Base-by-base conservation (phyloP, 306 rosid species). In the Arachis stenosperma region DNA sequence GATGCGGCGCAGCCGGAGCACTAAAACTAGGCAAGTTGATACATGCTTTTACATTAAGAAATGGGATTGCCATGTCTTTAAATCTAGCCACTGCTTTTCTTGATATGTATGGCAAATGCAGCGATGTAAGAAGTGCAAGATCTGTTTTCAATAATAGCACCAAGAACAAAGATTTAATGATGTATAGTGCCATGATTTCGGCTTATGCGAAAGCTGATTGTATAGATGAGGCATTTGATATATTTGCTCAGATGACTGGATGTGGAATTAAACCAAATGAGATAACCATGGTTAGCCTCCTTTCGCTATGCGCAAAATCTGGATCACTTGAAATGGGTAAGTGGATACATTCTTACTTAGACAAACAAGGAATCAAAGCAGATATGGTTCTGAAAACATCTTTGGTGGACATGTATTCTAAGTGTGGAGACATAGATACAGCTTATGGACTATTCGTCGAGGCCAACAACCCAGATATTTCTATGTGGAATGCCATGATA, bases 41-140 rank as follows among this genome's bases (percentile, higher is more conserved):
- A 52, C 93, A 88, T 78, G 80, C 83, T 37, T 81, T 84, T 69
- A 61, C 79, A 6, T 60, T 84, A 69, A 84, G 87, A 80, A 81
- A 81, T 71, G 88, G 86, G 15, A 65, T 85, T 77, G 29, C 44
- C 43, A 51, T 86, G 74, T 72, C 89, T 53, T 73, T 83, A 77
- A 61, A 85, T 67, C 71, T 90, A 78, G 86, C 81, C 53, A 86
- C 89, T 51, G 87, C 90, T 52, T 80, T 88, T 71, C 65, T 90
- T 44, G 89, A 84, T n/a, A 90, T 88, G 96, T 90, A 90, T 67
- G 96, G 92, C 15, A 83, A 84, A 75, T 85, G 92, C 66, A 85
- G 85, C 9, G 84, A 88, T 74, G 67, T 53, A 14, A 54, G 59
- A 54, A 71, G 64, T 6, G 89, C 96, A 1, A 83, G 88, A 81